Base-by-base conservation (phyloP, 108 stramenopile species). In the Cyclotella distinguenda region DNA sequence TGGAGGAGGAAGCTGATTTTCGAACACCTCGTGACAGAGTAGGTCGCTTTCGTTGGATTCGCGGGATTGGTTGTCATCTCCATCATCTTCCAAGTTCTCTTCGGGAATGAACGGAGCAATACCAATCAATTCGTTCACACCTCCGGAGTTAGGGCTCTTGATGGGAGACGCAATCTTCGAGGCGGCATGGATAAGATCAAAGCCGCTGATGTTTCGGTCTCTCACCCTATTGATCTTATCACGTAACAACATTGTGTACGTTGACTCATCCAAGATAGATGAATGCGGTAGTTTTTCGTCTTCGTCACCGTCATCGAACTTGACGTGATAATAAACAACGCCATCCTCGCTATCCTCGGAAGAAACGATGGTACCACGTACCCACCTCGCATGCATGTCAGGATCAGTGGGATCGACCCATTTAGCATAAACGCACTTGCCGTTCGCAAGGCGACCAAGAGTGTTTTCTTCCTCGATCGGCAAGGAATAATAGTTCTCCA, bases 401-500 rank as follows among this genome's bases (percentile, higher is more conserved):
- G 77, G 77, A 49, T 78, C 77, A 10, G 64, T 66, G 0, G 68
- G 68, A 56, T 78, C 77, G 27, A 65, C 47, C 68, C 68, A 78
- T 34, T 61, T 65, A 1, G 77, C 77, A 33, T 61, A 65, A 22
- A 78, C 69, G n/a, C 64, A 50, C 36, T 69, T 4, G 15, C 65
- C 57, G 21, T 55, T 66, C 26, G 59, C 11, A 13, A 78, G 63
- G 57, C 51, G 64, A 11, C 6, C 45, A 19, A 15, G 28, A 23
- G 47, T 26, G 10, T 31, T 53, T 16, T 61, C 33, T 5, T 35
- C 40, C 0, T 48, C 21, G 15, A 69, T 23, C 4, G 64, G 69
- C 44, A 78, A 66, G 2, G 58, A 36, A 25, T 70, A 66, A 45
- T 78, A 78, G 3, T 54, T 21, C 19, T 70, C 68, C 51, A 78